Evolutionary conservation across 2,329 filamentous ascomycete genomes (phyloP).

Genomic region (Epichloe gansuensis): DNA sequence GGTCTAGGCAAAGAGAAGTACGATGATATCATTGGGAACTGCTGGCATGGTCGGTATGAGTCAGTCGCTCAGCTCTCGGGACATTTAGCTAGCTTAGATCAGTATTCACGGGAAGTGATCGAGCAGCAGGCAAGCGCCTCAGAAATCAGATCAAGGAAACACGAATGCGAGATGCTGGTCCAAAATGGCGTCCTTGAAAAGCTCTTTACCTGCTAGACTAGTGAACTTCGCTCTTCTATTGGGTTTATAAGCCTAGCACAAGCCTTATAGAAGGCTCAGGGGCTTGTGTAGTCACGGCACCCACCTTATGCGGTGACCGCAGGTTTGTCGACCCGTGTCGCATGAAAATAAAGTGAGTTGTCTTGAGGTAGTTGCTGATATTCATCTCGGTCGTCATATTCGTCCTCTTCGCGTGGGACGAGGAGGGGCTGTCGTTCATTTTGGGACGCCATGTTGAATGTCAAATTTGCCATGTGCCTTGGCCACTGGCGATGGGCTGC

Average conservation of each 20-base stretch:
- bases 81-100: slow-evolving; percentile 2
- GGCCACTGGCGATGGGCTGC: too few relatives aligned
- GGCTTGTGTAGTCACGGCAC: too few relatives aligned
- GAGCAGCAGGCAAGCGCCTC: background rate
- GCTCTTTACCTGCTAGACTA: background rate
- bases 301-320: too few relatives aligned
- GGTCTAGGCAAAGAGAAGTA: background rate
- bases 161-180: slow-evolving; percentile 1
- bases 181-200: slow-evolving; percentile 1
- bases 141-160: background rate
- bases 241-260: too few relatives aligned
- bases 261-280: too few relatives aligned
- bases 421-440: slow-evolving; percentile 4
- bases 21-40: slow-evolving; percentile 6
- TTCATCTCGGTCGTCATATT: background rate
- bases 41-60: slow-evolving; percentile 7
- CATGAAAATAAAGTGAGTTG: background rate
- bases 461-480: too few relatives aligned
- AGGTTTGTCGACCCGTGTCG: too few relatives aligned
- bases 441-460: background rate
- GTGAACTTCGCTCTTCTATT: too few relatives aligned
- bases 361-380: slow-evolving; percentile 3
- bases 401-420: background rate
- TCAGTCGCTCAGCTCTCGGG: slow-evolving; percentile 4
- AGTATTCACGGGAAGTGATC: slow-evolving; percentile 1